A percentile compares a stretch with the other conserved stretches of the same genome.
These are phyloP conservation scores for Boletus vermiculosoides DNA, from an alignment of 768 basidiomycete genomes.

Conservation along the genomic window DNA sequence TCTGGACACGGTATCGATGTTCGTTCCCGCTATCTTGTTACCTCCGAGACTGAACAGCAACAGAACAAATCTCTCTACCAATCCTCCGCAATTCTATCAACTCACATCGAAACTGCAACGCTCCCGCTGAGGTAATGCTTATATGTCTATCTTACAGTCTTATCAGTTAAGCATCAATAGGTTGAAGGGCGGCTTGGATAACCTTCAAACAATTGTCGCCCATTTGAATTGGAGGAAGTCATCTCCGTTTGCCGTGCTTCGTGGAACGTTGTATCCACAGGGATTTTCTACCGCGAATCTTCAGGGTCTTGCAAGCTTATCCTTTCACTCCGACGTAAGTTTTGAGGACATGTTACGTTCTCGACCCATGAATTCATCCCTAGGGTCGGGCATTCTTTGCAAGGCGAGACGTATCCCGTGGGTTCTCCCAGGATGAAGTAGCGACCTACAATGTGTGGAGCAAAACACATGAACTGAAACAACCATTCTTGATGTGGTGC, in stretches of 20 bases:
- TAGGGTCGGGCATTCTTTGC: constrained; percentile 35
- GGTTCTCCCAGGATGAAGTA: constrained; percentile 44
- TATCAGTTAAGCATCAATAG: constrained; percentile 23
- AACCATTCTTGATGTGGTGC: constrained; percentile 40
- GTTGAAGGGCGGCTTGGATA: constrained; percentile 33
- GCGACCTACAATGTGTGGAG: constrained; percentile 42
- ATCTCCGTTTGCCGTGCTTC: constrained; percentile 54
- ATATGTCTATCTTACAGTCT: background rate
- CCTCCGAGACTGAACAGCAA: constrained; percentile 7
- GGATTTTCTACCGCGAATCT: constrained; percentile 23
- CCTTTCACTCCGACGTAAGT: constrained; percentile 31
- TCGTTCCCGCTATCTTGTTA: constrained; percentile 9
- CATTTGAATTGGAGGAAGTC: constrained; percentile 54
- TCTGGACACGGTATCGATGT: constrained; percentile 19
- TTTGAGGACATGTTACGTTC: background rate
- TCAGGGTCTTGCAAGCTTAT: constrained; percentile 42
- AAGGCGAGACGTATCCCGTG: constrained; percentile 58
- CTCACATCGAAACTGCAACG: constrained; percentile 58
- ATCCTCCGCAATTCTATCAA: constrained; percentile 55
- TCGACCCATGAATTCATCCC: background rate
- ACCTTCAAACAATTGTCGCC: constrained; percentile 44
- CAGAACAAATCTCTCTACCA: constrained; percentile 44
- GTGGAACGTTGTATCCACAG: constrained; percentile 50
- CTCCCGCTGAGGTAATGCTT: constrained; percentile 54
- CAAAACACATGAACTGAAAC: constrained; percentile 27